Percentiles rank a stretch among this genome's conserved stretches.
Evolutionary conservation across 2,329 filamentous ascomycete species (phyloP).

Genomic region (Fusarium chlamydosporum): DNA sequence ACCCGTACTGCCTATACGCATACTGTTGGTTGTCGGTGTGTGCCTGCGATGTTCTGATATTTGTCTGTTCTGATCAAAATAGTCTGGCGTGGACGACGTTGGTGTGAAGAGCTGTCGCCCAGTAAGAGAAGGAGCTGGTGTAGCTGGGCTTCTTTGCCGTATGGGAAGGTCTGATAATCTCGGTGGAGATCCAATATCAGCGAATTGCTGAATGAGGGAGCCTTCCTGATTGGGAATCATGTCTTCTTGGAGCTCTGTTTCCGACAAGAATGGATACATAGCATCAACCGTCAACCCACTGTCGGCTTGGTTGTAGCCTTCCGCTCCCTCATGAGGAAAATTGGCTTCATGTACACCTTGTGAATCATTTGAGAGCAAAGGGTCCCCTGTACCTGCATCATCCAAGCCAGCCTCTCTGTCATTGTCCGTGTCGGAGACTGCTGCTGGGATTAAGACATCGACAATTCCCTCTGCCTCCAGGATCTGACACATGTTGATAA

Average conservation of each 20-base stretch:
- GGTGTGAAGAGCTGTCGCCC: slow-evolving; percentile 23
- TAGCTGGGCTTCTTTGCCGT: slow-evolving; percentile 29
- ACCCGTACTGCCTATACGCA: background rate
- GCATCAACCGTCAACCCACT: slow-evolving; percentile 2
- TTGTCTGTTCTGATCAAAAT: background rate
- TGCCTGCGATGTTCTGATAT: background rate
- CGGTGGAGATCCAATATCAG: slow-evolving; percentile 5
- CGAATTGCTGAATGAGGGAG: slow-evolving; percentile 5
- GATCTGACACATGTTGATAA: slow-evolving; percentile 36
- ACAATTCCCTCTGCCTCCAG: slow-evolving; percentile 44
- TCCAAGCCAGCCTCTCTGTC: background rate
- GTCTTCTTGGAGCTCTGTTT: slow-evolving; percentile 18
- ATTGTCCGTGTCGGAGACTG: background rate
- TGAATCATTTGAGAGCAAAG: too few relatives aligned
- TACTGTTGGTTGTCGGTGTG: background rate
- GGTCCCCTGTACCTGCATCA: background rate
- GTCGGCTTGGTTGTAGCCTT: background rate
- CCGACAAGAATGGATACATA: slow-evolving; percentile 3
- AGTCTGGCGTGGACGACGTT: slow-evolving; percentile 9
- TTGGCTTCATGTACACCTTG: background rate
- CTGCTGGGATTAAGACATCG: slow-evolving; percentile 25
- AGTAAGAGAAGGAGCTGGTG: slow-evolving; percentile 27
- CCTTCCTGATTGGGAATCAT: slow-evolving; percentile 12
- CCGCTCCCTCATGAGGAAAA: background rate
- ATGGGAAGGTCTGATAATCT: slow-evolving; percentile 25